These are phyloP conservation scores for Coemansia sp. DNA, from an alignment of 192 early-diverging fungal species.

Conservation along the genomic window DNA sequence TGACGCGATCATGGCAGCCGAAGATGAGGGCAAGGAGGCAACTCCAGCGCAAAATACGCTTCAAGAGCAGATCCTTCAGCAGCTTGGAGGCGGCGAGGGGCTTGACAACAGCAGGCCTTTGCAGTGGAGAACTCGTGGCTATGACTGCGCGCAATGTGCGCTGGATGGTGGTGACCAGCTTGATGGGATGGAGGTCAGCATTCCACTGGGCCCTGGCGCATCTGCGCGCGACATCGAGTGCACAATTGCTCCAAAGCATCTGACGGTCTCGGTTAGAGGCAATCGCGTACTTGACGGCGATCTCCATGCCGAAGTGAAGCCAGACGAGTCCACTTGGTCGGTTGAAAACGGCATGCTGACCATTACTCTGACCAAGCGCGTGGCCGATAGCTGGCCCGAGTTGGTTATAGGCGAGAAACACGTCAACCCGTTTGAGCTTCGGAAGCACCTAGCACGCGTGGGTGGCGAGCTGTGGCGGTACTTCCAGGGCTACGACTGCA, in stretches of 20 bases:
- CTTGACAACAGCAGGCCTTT: slow-evolving; percentile 5
- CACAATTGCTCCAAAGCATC: slow-evolving; percentile 24
- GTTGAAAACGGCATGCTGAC: slow-evolving; percentile 30
- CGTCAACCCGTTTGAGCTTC: slow-evolving; percentile 26
- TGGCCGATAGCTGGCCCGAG: slow-evolving; percentile 34
- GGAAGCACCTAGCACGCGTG: slow-evolving; percentile 47
- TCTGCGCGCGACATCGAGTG: slow-evolving; percentile 26
- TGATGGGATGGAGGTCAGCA: slow-evolving; percentile 42
- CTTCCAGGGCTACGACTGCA: slow-evolving; percentile 51
- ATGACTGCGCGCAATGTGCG: slow-evolving; percentile 40
- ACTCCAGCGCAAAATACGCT: slow-evolving; percentile 14
- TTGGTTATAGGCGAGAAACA: slow-evolving; percentile 37
- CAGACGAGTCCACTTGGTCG: slow-evolving; percentile 39
- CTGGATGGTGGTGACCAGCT: slow-evolving; percentile 27
- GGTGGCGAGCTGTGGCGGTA: slow-evolving; percentile 47
- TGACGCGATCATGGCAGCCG: slow-evolving; percentile 64
- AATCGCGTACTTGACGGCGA: slow-evolving; percentile 36
- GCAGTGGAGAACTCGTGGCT: slow-evolving; percentile 44
- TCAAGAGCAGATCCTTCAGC: slow-evolving; percentile 37
- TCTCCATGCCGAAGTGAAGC: slow-evolving; percentile 25
- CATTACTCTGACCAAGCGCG: slow-evolving; percentile 41
- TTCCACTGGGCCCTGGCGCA: slow-evolving; percentile 24
- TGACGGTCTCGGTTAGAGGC: slow-evolving; percentile 22
- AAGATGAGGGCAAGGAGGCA: slow-evolving; percentile 10
- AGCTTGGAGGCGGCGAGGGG: slow-evolving; percentile 28